Base-by-base conservation (phyloP, 2,329 filamentous ascomycete genomes). In the Talaromyces rugulosus region DNA sequence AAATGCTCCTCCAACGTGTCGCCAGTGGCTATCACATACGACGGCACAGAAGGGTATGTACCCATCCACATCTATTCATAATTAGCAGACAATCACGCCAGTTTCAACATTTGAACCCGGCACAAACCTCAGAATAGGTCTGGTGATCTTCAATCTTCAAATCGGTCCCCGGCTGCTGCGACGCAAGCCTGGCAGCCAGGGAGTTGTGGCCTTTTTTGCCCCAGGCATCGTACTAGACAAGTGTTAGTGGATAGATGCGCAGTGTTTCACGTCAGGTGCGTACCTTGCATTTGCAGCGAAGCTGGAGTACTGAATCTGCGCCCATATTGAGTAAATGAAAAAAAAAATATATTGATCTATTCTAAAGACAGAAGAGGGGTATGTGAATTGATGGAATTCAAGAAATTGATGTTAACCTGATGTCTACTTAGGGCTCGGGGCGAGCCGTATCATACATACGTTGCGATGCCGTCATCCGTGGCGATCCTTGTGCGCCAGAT, bases 21-120 rank as follows among this genome's bases (percentile, higher is more conserved):
- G 31, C 85, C 86, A 0, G 84, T 88, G 27, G 80, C 77, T 16
- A 89, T 76, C 1, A 89, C 79, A 59, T 85, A 84, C 1, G 87
- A 89, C 0, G 89, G 89, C 30, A 88, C 83, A 44, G 85, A 85
- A 0, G 89, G 88, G 70, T 92, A 91, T 52, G 89, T 91, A 4
- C 88, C 89, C 79, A 92, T 89, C 89, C 89, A 92, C 82, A 89
- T 86, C 76, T 78, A 47, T 7, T 11, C n/a, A 31, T 33, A 27
- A 51, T 42, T 14, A n/a, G 31, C 55, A 59, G 14, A 31, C 2
- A 50, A 53, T 5, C 18, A 50, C 2, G 4, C 3, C 28, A 34
- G 30, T 8, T 14, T 7, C 8, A 47, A 11, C 44, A 23, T 27
- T 47, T 50, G 23, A 34, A 47, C 36, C 23, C 11, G 34, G 28